A percentile compares a stretch with the other conserved stretches of the same genome.
These are phyloP conservation scores for Candida labiduridarum DNA, from an alignment of 1,139 yeast species.

Conservation along the genomic window DNA sequence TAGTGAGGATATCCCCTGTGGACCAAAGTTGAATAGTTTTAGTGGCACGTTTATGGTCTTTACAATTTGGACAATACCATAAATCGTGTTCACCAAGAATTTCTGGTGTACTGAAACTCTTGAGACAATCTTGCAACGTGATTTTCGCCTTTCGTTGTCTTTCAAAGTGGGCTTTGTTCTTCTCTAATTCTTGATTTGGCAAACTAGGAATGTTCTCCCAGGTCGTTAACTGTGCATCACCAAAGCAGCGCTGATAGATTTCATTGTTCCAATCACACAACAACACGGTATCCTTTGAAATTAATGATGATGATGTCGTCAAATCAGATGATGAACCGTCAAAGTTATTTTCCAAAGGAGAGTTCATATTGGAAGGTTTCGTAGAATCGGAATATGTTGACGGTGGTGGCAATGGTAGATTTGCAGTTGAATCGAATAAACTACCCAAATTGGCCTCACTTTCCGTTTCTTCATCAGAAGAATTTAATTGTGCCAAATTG, in stretches of 20 bases:
- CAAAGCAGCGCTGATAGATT: constrained; percentile 52
- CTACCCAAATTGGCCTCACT: constrained; percentile 22
- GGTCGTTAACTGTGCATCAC: constrained; percentile 45
- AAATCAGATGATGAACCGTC: constrained; percentile 9
- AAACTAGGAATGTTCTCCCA: constrained; percentile 57
- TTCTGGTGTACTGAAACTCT: constrained; percentile 78
- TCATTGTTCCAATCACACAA: constrained; percentile 73
- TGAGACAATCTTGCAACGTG: constrained; percentile 73
- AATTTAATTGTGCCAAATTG: constrained; percentile 8
- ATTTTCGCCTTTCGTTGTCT: constrained; percentile 52
- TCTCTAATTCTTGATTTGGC: constrained; percentile 56
- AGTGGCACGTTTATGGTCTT: constrained; percentile 87
- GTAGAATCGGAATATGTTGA: constrained; percentile 22
- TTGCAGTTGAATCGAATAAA: constrained; percentile 33
- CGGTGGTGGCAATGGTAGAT: constrained; percentile 22
- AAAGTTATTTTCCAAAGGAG: constrained; percentile 22
- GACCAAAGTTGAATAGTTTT: constrained; percentile 91
- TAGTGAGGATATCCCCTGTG: constrained; percentile 85
- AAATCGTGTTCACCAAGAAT: constrained; percentile 85
- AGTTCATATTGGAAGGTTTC: constrained; percentile 26
- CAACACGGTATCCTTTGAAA: constrained; percentile 48
- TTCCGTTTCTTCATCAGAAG: constrained; percentile 25
- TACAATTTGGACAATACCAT: constrained; percentile 93
- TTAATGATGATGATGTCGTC: constrained; percentile 15
- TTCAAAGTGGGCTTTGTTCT: constrained; percentile 40